phyloP scores from a whole-genome alignment of 2,329 filamentous ascomycete genomes.

The Trichoderma harzianum region DNA sequence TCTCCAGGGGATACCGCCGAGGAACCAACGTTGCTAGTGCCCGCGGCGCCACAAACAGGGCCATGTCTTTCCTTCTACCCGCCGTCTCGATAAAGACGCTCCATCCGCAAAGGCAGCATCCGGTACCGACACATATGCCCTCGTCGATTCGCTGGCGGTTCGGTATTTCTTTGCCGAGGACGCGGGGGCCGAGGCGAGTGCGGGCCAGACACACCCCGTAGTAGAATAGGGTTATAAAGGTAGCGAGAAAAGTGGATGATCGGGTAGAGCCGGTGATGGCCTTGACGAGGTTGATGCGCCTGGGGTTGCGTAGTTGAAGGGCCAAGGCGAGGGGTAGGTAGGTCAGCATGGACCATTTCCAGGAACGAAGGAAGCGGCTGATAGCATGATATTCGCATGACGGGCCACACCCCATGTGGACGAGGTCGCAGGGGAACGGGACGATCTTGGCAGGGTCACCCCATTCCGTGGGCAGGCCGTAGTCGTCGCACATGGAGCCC shows the following conservation, averaged over 20 bases:
- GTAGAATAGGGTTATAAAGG: conserved; percentile 78
- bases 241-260: conserved; percentile 73
- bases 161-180: conserved; percentile 54
- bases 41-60: conserved; percentile 75
- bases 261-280: conserved; percentile 60
- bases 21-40: conserved; percentile 74
- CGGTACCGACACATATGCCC: conserved; percentile 66
- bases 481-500: conserved; percentile 68
- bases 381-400: conserved; percentile 73
- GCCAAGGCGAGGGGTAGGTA: conserved; percentile 73
- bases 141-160: conserved; percentile 53
- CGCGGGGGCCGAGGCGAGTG: conserved; percentile 66
- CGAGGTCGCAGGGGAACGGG: conserved; percentile 78
- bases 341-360: conserved; percentile 70
- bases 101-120: conserved; percentile 76
- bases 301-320: conserved; percentile 52
- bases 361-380: conserved; percentile 64
- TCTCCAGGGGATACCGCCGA: conserved; percentile 58
- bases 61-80: conserved; percentile 67
- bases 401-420: conserved; percentile 73
- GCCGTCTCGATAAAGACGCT: conserved; percentile 71
- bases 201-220: conserved; percentile 79
- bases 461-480: conserved; percentile 64
- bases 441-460: conserved; percentile 67
- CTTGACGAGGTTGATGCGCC: conserved; percentile 43